phyloP scores from a whole-genome alignment of 495 filamentous ascomycete genomes.

The Penicillium manginii region DNA sequence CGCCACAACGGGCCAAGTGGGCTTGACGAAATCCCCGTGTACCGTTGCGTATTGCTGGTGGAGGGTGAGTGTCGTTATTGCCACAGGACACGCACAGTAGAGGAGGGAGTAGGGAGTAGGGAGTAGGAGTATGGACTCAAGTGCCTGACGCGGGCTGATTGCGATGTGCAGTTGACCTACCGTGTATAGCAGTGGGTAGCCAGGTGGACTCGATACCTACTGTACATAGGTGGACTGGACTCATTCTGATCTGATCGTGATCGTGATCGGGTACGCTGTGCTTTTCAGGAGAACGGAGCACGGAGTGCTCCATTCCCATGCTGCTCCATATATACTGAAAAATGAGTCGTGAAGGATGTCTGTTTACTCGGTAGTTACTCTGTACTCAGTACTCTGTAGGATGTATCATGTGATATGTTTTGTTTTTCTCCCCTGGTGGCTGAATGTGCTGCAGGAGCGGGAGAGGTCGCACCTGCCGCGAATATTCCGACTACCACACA shows the following conservation, averaged over 20 bases:
- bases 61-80: background rate
- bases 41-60: background rate
- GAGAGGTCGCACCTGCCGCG: too few relatives aligned
- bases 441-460: too few relatives aligned
- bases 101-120: too few relatives aligned
- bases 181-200: background rate
- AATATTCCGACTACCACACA: too few relatives aligned
- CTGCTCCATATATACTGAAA: background rate
- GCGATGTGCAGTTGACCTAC: background rate
- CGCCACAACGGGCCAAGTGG: conserved; percentile 6
- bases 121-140: background rate
- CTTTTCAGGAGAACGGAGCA: background rate
- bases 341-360: background rate
- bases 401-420: too few relatives aligned
- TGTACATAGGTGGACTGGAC: too few relatives aligned
- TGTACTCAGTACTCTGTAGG: too few relatives aligned
- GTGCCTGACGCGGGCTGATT: background rate
- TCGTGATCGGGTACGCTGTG: too few relatives aligned
- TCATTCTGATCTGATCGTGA: background rate
- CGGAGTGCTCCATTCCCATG: background rate
- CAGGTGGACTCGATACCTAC: too few relatives aligned
- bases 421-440: background rate
- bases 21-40: conserved; percentile 1
- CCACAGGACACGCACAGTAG: background rate
- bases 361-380: background rate